phyloP scores from a whole-genome alignment of 306 rosid species.

The Alnus glutinosa region DNA sequence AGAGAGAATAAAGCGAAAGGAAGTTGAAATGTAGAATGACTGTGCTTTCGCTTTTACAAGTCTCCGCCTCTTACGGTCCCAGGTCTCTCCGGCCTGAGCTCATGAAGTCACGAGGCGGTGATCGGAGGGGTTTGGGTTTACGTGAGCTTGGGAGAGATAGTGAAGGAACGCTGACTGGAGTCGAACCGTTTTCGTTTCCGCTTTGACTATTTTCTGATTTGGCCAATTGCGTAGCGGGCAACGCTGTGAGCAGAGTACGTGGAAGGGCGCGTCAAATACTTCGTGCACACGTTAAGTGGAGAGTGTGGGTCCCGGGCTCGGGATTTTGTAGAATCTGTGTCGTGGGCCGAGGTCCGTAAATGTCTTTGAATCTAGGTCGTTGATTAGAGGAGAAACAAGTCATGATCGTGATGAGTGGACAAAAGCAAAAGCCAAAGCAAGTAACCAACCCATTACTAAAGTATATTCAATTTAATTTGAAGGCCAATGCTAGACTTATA shows the following conservation, averaged over 20 bases:
- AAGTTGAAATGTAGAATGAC: too few species aligned
- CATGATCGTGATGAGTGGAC: background rate
- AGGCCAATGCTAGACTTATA: too few species aligned
- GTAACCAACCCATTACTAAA: too few species aligned
- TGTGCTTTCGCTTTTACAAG: background rate
- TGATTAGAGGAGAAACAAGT: background rate
- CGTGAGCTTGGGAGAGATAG: conserved; percentile 3
- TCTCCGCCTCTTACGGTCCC: background rate
- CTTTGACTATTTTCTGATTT: background rate
- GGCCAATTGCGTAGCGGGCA: conserved; percentile 21
- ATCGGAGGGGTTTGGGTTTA: conserved; percentile 18
- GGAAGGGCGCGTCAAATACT: conserved; percentile 3
- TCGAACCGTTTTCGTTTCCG: background rate
- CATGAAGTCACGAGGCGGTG: background rate
- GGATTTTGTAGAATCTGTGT: background rate
- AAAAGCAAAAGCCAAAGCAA: background rate
- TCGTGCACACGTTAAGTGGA: conserved; percentile 7
- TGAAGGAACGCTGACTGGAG: background rate
- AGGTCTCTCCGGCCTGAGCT: conserved; percentile 6
- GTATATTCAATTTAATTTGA: too few species aligned
- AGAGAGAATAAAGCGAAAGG: background rate
- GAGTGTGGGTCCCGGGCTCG: background rate
- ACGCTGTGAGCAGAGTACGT: background rate
- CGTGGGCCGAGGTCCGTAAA: background rate
- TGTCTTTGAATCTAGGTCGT: background rate